A percentile compares a stretch with the other conserved stretches of the same genome.
Conservation (phyloP, 1,284 basidiomycete species). For the Microbotryum scabiosae region DNA sequence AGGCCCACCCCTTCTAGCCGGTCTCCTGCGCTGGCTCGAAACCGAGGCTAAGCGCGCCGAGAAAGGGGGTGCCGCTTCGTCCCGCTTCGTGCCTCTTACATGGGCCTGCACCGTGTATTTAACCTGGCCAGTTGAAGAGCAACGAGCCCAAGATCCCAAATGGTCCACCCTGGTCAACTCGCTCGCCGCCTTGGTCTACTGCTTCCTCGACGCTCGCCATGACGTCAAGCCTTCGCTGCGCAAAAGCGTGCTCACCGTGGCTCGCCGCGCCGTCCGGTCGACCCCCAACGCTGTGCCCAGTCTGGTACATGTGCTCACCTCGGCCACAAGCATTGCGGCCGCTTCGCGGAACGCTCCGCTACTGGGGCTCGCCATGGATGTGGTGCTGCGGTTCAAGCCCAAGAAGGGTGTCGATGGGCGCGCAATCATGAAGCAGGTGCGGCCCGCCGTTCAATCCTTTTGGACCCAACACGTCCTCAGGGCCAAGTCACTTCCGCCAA, state of each 20-base stretch:
- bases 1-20: slow-evolving; percentile 36
- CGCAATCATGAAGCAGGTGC: too few species aligned
- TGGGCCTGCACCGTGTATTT: slow-evolving; percentile 62
- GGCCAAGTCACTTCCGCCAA: slow-evolving; percentile 28
- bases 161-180: slow-evolving; percentile 50
- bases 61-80: slow-evolving; percentile 35
- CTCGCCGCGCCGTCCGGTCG: slow-evolving; percentile 53
- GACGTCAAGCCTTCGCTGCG: slow-evolving; percentile 54
- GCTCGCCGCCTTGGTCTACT: slow-evolving; percentile 54
- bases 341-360: slow-evolving; percentile 22
- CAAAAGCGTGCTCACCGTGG: slow-evolving; percentile 53
- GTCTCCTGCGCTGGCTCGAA: slow-evolving; percentile 64
- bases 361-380: slow-evolving; percentile 34
- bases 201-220: slow-evolving; percentile 48
- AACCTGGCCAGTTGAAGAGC: slow-evolving; percentile 38
- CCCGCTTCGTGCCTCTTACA: slow-evolving; percentile 61
- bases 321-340: slow-evolving; percentile 20
- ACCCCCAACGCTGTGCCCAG: slow-evolving; percentile 9
- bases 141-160: slow-evolving; percentile 7
- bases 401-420: slow-evolving; percentile 14
- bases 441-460: too few species aligned
- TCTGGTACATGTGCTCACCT: slow-evolving; percentile 15
- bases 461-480: slow-evolving; percentile 18
- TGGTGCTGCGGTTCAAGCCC: slow-evolving; percentile 34
- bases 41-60: slow-evolving; percentile 49